phyloP scores from a whole-genome alignment of 2,329 filamentous ascomycete species.

The Cercospora canescens region DNA sequence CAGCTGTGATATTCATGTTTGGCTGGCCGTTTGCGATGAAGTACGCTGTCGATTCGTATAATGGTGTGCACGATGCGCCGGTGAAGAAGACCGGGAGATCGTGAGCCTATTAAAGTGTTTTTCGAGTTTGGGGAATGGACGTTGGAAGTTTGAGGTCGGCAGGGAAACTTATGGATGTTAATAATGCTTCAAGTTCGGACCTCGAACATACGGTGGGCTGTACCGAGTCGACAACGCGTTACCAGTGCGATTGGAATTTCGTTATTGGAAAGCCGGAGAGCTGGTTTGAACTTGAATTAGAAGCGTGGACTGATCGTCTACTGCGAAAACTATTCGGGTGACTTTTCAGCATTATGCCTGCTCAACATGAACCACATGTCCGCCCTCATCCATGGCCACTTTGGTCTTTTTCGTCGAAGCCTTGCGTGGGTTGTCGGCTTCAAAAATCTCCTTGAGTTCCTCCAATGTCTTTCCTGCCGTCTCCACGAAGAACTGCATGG shows the following conservation, averaged over 20 bases:
- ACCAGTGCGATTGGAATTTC: too few species aligned
- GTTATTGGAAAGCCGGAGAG: too few species aligned
- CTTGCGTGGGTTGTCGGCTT: constrained; percentile 31
- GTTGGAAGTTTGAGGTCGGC: too few species aligned
- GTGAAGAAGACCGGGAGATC: not conserved
- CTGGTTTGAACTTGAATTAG: not conserved
- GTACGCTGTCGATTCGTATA: constrained; percentile 11
- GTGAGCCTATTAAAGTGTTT: not conserved
- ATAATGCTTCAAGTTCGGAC: too few species aligned
- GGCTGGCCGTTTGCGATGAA: constrained; percentile 21
- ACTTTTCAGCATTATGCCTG: not conserved
- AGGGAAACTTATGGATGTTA: too few species aligned
- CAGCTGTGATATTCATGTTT: constrained; percentile 12
- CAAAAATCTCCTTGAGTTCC: constrained; percentile 28
- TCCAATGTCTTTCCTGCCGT: constrained; percentile 38
- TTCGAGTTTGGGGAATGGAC: not conserved
- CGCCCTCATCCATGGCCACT: constrained; percentile 30
- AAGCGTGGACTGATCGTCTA: not conserved
- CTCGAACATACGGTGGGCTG: too few species aligned
- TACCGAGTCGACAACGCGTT: too few species aligned
- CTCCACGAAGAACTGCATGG: constrained; percentile 38
- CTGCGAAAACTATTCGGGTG: not conserved
- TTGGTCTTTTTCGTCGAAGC: constrained; percentile 32
- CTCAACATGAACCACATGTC: constrained; percentile 25
- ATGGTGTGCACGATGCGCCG: constrained; percentile 13